Percentiles rank a stretch among this genome's conserved stretches.
These are phyloP conservation scores for Russula olivacea DNA, from an alignment of 768 basidiomycete species.

Conservation along the genomic window DNA sequence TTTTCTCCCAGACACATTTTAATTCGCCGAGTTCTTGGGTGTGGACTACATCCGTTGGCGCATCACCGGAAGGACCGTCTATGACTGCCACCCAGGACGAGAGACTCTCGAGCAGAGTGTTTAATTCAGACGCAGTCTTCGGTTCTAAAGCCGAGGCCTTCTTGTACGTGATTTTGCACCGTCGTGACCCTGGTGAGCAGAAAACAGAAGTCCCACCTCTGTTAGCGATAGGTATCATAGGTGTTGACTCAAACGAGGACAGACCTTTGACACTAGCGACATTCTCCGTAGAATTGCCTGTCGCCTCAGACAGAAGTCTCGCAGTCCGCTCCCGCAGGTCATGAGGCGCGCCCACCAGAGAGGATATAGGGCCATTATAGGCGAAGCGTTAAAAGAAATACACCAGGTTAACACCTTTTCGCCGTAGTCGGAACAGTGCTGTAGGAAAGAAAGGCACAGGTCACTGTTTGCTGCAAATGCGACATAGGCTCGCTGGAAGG, in stretches of 20 bases:
- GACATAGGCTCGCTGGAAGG: not conserved
- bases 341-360: not conserved
- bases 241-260: not conserved
- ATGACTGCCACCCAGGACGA: not conserved
- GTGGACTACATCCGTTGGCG: not conserved
- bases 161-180: not conserved
- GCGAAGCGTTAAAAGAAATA: too few species aligned
- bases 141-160: not conserved
- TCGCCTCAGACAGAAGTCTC: not conserved
- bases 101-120: not conserved
- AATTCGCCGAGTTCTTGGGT: not conserved
- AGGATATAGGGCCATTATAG: too few species aligned
- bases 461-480: not conserved
- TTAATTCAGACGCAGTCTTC: not conserved
- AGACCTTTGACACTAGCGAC: not conserved
- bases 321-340: not conserved
- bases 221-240: not conserved
- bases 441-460: not conserved
- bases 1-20: not conserved
- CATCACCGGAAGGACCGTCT: not conserved
- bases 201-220: not conserved
- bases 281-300: not conserved
- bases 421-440: not conserved
- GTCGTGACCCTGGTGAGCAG: not conserved
- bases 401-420: not conserved